Evolutionary conservation across 345 rosid genomes (phyloP).

Genomic region (Sonneratia alba): DNA sequence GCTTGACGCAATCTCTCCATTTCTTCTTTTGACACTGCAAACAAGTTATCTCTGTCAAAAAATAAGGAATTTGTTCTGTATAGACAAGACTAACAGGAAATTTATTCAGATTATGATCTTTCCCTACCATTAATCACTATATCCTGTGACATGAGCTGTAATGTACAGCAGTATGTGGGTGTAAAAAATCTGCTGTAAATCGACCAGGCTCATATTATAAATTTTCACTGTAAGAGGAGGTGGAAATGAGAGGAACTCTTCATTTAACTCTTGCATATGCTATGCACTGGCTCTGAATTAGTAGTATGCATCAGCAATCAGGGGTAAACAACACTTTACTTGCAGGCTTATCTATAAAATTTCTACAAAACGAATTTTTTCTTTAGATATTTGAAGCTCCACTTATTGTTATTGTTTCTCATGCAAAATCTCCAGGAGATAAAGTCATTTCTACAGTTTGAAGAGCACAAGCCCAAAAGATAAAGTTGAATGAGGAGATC

Average conservation of each 20-base stretch:
- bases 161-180: too few relatives aligned
- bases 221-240: neutral
- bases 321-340: too few relatives aligned
- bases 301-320: too few relatives aligned
- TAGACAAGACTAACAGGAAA: neutral
- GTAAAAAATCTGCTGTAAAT: neutral
- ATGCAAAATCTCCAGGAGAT: too few relatives aligned
- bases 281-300: neutral
- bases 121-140: neutral
- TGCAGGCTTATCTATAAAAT: too few relatives aligned
- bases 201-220: neutral
- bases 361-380: too few relatives aligned
- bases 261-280: neutral
- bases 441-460: too few relatives aligned
- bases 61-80: neutral
- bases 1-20: slow-evolving; percentile 95
- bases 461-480: too few relatives aligned
- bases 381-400: too few relatives aligned
- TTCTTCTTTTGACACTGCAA: slow-evolving; percentile 77
- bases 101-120: neutral
- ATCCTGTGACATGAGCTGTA: neutral
- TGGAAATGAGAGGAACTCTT: neutral
- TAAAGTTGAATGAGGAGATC: too few relatives aligned
- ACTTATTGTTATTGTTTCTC: too few relatives aligned
- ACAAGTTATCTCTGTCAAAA: slow-evolving; percentile 15